A percentile compares a stretch with the other conserved stretches of the same genome.
These are phyloP conservation scores for Kregervanrija fluxuum DNA, from an alignment of 805 yeast species.

Conservation along the genomic window DNA sequence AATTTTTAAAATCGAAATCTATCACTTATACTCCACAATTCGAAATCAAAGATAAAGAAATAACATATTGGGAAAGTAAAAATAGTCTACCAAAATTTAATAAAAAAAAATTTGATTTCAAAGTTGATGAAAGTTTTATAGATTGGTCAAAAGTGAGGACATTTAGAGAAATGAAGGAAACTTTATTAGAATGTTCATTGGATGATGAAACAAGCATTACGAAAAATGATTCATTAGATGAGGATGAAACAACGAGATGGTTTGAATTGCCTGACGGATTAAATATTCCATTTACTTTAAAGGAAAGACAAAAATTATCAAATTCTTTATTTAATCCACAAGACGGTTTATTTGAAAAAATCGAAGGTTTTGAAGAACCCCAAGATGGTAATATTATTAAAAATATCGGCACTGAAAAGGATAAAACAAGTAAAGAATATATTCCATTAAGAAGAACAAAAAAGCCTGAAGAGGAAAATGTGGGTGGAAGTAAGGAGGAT, in stretches of 20 bases:
- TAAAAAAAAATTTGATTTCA: conserved; percentile 25
- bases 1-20: conserved; percentile 28
- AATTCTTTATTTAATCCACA: conserved; percentile 69
- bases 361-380: conserved; percentile 28
- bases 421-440: conserved; percentile 48
- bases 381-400: conserved; percentile 48
- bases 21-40: conserved; percentile 39
- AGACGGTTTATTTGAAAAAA: conserved; percentile 21
- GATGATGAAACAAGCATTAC: conserved; percentile 18
- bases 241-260: conserved; percentile 32
- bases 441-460: conserved; percentile 63
- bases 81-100: conserved; percentile 17
- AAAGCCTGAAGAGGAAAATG: conserved; percentile 31
- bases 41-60: conserved; percentile 41
- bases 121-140: conserved; percentile 43
- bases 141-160: conserved; percentile 49
- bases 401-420: conserved; percentile 20
- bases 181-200: conserved; percentile 42
- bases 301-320: conserved; percentile 55
- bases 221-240: conserved; percentile 23
- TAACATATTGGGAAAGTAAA: conserved; percentile 23
- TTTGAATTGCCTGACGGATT: conserved; percentile 79
- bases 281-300: conserved; percentile 44
- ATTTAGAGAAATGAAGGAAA: conserved; percentile 70
- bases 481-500: conserved; percentile 12